These are phyloP conservation scores for Penicillium desertorum DNA, from an alignment of 495 filamentous ascomycete genomes.

Conservation along the genomic window DNA sequence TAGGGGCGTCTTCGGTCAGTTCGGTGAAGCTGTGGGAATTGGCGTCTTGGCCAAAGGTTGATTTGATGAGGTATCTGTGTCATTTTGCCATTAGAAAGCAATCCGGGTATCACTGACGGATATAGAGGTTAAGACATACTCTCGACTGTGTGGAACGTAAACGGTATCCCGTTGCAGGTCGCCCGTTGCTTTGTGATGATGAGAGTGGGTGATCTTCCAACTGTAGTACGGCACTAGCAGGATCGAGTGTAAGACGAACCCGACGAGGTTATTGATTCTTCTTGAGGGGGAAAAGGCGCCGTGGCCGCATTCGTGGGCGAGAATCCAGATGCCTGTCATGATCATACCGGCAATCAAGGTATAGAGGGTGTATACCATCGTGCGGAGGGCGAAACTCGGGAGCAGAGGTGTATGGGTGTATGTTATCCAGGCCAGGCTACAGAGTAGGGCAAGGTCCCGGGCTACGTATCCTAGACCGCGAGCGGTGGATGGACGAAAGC, in stretches of 20 bases:
- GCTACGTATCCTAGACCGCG: not conserved
- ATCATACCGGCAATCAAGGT: constrained; percentile 73
- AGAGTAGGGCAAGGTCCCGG: not conserved
- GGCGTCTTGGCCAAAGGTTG: not conserved
- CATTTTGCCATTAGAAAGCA: not conserved
- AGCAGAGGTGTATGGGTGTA: not conserved
- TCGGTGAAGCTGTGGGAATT: constrained; percentile 18
- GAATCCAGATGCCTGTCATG: constrained; percentile 78
- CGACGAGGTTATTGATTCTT: constrained; percentile 57
- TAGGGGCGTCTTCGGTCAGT: constrained; percentile 47
- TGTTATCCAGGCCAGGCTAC: not conserved
- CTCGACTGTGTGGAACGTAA: constrained; percentile 43
- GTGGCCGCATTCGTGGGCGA: constrained; percentile 83
- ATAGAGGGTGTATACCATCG: constrained; percentile 43
- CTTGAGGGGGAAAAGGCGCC: constrained; percentile 53
- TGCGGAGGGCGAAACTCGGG: not conserved
- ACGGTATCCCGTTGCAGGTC: constrained; percentile 51
- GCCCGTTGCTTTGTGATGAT: constrained; percentile 57
- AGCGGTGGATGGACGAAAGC: not conserved
- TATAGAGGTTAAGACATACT: not conserved
- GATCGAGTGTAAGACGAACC: constrained; percentile 57
- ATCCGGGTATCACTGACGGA: not conserved
- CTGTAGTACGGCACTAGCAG: constrained; percentile 63
- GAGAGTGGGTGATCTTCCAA: constrained; percentile 63
- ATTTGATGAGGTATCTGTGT: not conserved